phyloP scores from a whole-genome alignment of 1,139 yeast species.

The Yamadazyma songkhlaensis region DNA sequence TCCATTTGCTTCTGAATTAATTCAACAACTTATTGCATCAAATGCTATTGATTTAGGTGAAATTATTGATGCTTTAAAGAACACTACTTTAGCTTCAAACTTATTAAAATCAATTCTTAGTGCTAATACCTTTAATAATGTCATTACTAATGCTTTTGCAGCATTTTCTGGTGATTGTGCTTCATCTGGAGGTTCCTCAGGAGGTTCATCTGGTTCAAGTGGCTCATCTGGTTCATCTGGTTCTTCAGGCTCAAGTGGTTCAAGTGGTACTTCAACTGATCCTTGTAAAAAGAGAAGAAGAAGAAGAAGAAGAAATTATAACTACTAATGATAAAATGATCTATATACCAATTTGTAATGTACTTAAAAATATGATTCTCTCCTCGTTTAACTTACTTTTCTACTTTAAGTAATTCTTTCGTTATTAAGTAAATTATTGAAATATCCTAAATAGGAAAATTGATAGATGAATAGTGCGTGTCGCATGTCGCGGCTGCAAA shows the following conservation, averaged over 20 bases:
- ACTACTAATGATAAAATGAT: conserved; percentile 17
- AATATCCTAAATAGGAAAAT: conserved; percentile 1
- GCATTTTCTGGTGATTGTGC: conserved; percentile 42
- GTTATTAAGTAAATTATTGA: background rate
- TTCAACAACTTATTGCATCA: conserved; percentile 27
- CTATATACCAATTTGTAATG: background rate
- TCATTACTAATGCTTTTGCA: conserved; percentile 40
- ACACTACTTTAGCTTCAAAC: conserved; percentile 35
- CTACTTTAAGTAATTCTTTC: background rate
- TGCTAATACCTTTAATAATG: conserved; percentile 34
- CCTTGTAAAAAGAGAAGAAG: conserved; percentile 39
- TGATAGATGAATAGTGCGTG: background rate
- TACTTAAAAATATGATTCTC: background rate
- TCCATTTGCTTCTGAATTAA: conserved; percentile 36
- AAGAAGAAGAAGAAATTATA: conserved; percentile 35
- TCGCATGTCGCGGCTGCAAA: conserved; percentile 4
- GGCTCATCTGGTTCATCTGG: conserved; percentile 17
- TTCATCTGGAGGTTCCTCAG: conserved; percentile 10
- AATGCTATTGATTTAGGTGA: conserved; percentile 29
- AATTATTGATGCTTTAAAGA: conserved; percentile 31
- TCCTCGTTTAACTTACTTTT: background rate
- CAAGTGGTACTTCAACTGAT: conserved; percentile 16
- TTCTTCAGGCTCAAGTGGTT: conserved; percentile 8
- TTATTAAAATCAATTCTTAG: conserved; percentile 36
- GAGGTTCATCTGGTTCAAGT: conserved; percentile 9